Conservation (phyloP, 2,329 filamentous ascomycete species). For the Penicillium sp. region DNA sequence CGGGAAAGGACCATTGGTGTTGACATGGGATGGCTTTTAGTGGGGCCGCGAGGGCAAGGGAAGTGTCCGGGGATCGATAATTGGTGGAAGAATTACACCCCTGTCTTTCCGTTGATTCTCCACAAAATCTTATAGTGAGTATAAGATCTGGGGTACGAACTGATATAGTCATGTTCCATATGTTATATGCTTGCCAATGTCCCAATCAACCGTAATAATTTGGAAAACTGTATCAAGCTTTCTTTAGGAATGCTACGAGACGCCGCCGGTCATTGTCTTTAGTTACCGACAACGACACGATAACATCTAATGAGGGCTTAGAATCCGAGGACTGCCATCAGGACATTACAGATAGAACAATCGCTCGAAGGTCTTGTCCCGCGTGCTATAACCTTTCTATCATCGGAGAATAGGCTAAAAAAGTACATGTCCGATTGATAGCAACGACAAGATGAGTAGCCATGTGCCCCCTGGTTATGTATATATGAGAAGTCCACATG, state of each 20-base stretch:
- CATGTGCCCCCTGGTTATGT: not conserved
- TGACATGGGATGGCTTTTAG: not conserved
- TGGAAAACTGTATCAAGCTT: no score
- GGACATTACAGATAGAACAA: no score
- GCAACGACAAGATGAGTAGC: not conserved
- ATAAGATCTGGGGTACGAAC: not conserved
- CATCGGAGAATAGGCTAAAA: not conserved
- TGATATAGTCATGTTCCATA: not conserved
- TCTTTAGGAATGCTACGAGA: no score
- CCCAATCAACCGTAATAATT: no score
- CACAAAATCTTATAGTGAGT: not conserved
- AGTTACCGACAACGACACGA: no score
- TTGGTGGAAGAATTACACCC: slow-evolving; percentile 5
- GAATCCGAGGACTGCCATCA: no score
- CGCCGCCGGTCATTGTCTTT: no score
- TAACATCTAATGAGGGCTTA: no score
- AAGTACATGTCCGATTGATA: not conserved
- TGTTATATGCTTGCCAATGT: no score
- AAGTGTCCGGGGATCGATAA: not conserved
- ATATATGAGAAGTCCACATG: not conserved
- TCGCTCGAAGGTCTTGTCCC: no score
- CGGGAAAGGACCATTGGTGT: not conserved
- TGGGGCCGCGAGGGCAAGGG: not conserved
- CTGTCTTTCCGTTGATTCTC: not conserved
- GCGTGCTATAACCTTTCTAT: not conserved